Percentiles rank a stretch among this genome's conserved stretches.
phyloP scores from a whole-genome alignment of 129 eudicot genomes.

The Artemisia tridentata region DNA sequence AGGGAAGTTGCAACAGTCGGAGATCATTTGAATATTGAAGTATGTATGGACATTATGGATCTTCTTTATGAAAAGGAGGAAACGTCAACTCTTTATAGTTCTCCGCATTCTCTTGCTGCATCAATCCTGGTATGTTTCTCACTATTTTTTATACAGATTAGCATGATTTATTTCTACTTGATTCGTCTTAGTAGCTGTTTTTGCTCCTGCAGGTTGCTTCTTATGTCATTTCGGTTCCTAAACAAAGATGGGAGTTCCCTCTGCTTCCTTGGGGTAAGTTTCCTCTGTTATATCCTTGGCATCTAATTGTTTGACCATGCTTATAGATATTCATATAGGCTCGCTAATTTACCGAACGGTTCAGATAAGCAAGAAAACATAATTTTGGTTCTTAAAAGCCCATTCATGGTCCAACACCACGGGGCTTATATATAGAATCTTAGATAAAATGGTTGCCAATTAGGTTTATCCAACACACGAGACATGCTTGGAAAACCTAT shows the following conservation, averaged over 20 bases:
- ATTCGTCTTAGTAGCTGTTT: constrained; percentile 17
- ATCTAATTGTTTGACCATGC: constrained; percentile 14
- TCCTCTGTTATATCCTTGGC: constrained; percentile 11
- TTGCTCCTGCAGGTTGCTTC: constrained; percentile 50
- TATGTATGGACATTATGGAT: constrained; percentile 85
- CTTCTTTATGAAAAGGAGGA: constrained; percentile 74
- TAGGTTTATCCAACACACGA: background rate
- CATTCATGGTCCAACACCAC: background rate
- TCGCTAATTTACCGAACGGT: background rate
- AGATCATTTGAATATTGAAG: constrained; percentile 53
- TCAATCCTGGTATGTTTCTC: constrained; percentile 54
- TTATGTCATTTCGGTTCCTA: constrained; percentile 62
- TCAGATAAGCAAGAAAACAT: background rate
- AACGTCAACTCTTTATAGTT: constrained; percentile 43
- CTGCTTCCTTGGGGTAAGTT: constrained; percentile 80
- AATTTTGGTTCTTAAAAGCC: background rate
- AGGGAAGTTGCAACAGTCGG: constrained; percentile 74
- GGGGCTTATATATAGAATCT: background rate
- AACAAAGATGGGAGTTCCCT: constrained; percentile 78
- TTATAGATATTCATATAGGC: constrained; percentile 1
- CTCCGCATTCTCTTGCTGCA: constrained; percentile 64
- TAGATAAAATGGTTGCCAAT: background rate
- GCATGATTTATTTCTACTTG: constrained; percentile 16
- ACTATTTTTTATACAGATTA: background rate
- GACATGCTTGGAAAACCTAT: constrained; percentile 3